Percentiles rank a stretch among this genome's conserved stretches.
These are phyloP conservation scores for Gillenia trifoliata DNA, from an alignment of 306 rosid genomes.

Conservation along the genomic window DNA sequence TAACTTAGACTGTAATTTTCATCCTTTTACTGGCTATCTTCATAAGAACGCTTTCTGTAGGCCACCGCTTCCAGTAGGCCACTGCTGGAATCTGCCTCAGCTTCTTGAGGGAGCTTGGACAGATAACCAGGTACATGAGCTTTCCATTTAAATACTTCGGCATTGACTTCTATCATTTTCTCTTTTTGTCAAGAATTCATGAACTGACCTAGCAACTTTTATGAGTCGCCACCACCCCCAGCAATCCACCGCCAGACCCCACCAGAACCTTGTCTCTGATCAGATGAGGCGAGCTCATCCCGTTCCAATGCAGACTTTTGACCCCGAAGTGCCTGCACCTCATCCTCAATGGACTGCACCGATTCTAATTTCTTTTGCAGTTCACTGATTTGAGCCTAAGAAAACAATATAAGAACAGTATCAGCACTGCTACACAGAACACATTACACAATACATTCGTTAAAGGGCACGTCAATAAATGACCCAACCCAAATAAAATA, in stretches of 20 bases:
- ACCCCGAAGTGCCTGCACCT: constrained; percentile 72
- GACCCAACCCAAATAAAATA: neutral
- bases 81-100: constrained; percentile 15
- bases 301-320: constrained; percentile 71
- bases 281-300: constrained; percentile 59
- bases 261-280: constrained; percentile 76
- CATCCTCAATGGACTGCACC: constrained; percentile 68
- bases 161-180: neutral
- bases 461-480: neutral
- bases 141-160: constrained; percentile 10
- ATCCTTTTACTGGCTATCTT: neutral
- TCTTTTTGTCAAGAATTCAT: neutral
- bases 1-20: neutral
- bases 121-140: neutral
- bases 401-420: constrained; percentile 14
- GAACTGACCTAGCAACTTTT: constrained; percentile 1
- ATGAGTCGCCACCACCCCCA: constrained; percentile 35
- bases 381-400: constrained; percentile 87
- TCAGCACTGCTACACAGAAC: neutral
- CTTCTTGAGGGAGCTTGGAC: constrained; percentile 11
- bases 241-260: constrained; percentile 86
- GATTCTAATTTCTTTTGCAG: constrained; percentile 70
- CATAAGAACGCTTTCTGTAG: neutral
- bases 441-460: neutral
- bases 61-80: constrained; percentile 10